phyloP scores from a whole-genome alignment of 495 filamentous ascomycete species.

The Trypethelium eluteriae region DNA sequence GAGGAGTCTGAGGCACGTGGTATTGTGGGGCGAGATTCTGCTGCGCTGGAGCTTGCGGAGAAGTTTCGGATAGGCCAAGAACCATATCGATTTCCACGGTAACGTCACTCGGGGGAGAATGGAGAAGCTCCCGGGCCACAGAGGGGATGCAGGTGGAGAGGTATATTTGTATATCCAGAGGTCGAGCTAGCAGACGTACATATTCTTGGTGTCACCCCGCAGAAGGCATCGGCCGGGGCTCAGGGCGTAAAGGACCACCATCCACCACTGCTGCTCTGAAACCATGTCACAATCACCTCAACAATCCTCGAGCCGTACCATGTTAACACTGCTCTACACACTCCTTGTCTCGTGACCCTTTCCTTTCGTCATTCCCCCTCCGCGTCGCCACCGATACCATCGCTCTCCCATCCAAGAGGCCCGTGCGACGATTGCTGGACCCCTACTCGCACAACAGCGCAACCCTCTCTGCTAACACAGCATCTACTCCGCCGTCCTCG shows the following conservation, averaged over 20 bases:
- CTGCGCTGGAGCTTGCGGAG: neutral
- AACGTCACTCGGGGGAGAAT: neutral
- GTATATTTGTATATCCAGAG: neutral
- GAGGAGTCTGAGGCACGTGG: constrained; percentile 51
- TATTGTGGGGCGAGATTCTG: constrained; percentile 46
- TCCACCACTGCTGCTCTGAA: neutral
- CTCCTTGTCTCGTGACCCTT: constrained; percentile 7
- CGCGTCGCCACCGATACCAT: neutral
- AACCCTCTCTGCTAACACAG: constrained; percentile 5
- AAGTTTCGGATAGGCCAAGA: neutral
- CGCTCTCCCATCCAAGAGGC: neutral
- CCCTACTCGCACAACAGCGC: constrained; percentile 2
- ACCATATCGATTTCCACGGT: neutral
- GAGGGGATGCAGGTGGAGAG: neutral
- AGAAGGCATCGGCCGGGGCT: neutral
- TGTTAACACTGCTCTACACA: neutral
- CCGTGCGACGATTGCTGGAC: constrained; percentile 9
- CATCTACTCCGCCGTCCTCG: neutral
- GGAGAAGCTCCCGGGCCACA: neutral
- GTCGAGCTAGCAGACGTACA: neutral
- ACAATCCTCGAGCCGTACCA: neutral
- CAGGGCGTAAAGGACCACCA: neutral
- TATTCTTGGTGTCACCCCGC: constrained; percentile 6
- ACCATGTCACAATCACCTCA: constrained; percentile 5
- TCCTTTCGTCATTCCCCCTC: neutral